Evolutionary conservation across 2,329 filamentous ascomycete genomes (phyloP), one percentile per base, ranked within the genome.

Genomic region (Colletotrichum sp.): DNA sequence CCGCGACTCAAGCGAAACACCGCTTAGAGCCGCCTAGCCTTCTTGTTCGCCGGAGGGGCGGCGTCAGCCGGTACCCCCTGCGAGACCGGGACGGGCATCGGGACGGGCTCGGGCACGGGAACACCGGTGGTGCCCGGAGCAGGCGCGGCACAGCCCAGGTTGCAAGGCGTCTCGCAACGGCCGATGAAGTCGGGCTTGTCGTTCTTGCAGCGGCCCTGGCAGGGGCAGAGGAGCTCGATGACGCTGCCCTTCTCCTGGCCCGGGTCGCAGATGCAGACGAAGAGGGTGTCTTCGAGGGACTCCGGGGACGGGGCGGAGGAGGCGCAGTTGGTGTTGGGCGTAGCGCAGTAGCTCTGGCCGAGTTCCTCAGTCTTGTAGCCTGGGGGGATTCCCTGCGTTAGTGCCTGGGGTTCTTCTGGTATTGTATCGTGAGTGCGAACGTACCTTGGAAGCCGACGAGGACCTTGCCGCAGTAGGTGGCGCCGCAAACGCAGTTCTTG

Each of bases 401-500:
- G 49, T 10, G 7, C 13, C 30, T 7, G 16, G 18, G 9, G 7
- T n/a, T 49, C 32, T 16, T n/a, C 26, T 24, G 59, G 59, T 30
- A 34, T 34, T 6, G 30, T 7, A 18, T 30, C 4, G 30, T n/a
- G 8, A 21, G 59, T 8, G 39, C 18, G 4, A 15, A 21, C n/a
- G 16, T 66, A 77, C 77, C 72, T 66, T 77, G 77, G 67, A 71
- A 78, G 44, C 59, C 72, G 80, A 83, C 81, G 24, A 87, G 80
- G 15, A 87, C 85, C 3, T 83, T 81, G 12, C 84, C 84, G 75
- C 85, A 87, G 73, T 87, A 87, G 5, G 85, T 87, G 70, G 86
- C 86, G 71, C 85, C 85, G 76, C 85, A 87, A 75, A 86, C 83
- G 77, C 85, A 87, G 69, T 83, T 82, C 18, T 85, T 78, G 3